phyloP scores from a whole-genome alignment of 768 basidiomycete genomes.

The Hirschioporus abietinus region DNA sequence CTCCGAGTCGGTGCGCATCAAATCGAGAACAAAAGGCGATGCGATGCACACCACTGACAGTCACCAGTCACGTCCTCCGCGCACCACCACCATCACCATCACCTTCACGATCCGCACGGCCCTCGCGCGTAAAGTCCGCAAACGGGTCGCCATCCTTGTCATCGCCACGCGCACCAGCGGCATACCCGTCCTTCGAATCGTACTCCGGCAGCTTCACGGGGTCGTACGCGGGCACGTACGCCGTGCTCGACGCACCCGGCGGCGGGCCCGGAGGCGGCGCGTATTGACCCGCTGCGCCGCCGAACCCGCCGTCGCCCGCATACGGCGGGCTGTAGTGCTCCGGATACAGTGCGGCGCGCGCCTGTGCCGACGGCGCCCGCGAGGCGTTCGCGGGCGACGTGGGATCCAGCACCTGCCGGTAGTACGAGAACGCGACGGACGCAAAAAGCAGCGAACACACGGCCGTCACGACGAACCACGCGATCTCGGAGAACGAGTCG shows the following conservation, averaged over 20 bases:
- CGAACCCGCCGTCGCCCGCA: conserved; percentile 17
- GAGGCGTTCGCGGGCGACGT: conserved; percentile 45
- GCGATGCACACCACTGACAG: too few species aligned
- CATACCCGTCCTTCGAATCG: conserved; percentile 27
- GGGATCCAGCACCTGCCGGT: conserved; percentile 72
- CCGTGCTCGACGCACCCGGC: conserved; percentile 15
- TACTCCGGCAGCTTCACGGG: conserved; percentile 47
- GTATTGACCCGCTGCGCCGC: conserved; percentile 23
- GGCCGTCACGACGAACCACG: conserved; percentile 47
- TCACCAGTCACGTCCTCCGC: background rate
- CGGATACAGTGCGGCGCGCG: conserved; percentile 34
- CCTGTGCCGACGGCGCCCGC: conserved; percentile 36
- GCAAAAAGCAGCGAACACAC: conserved; percentile 59
- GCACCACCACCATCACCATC: background rate
- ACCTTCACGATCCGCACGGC: too few species aligned
- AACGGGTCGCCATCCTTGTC: background rate
- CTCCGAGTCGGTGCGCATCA: too few species aligned
- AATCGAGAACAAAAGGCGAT: too few species aligned
- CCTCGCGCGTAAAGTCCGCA: background rate
- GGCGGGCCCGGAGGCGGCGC: conserved; percentile 50
- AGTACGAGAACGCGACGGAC: conserved; percentile 62
- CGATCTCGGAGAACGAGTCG: conserved; percentile 64
- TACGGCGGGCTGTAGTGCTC: conserved; percentile 60
- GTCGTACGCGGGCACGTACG: conserved; percentile 18
- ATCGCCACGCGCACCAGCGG: background rate